Base-by-base conservation (phyloP, 345 rosid genomes). In the Anastatica hierochuntica region DNA sequence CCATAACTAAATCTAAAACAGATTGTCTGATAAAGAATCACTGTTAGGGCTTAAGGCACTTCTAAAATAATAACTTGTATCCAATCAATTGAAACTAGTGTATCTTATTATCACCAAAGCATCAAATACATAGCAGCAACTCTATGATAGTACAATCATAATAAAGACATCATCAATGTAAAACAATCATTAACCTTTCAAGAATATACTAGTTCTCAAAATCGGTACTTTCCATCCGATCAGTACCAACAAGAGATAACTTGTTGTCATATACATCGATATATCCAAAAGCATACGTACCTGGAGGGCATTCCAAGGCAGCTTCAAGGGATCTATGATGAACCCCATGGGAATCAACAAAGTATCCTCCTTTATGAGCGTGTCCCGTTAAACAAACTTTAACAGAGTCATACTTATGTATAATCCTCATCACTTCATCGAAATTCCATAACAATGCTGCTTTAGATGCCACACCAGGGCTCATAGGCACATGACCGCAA, bases 271-370 rank as follows among this genome's bases (percentile, higher is more conserved):
- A 85, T 13, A 80, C 95, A 56, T 92, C 90, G 5, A 92, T 53
- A 61, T 73, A 61, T 17, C 95, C 95, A 63, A 70, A 88, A 10
- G 98, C 81, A 80, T 78, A 74, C 2, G 88, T 76, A 33, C 84
- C 95, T 0, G 94, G 97, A 27, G 94, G 94, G n/a, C 98, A 81
- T 64, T 88, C 98, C 37, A 92, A 67, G 4, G 90, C 85, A 62
- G 97, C 97, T 76, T 92, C 97, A 26, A 92, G 49, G 18, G 75
- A 82, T 59, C 85, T 71, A 50, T 92, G 97, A 66, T 92, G 97
- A 59, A 92, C 65, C 36, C 94, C 95, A 27, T 64, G 83, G 33
- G 82, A 68, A 77, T 92, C 98, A 26, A 85, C 47, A 10, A 87
- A 77, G 66, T 83, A 63, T 23, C 94, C 86, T 14, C 97, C 97